Evolutionary conservation across 805 yeast genomes (phyloP).

Genomic region (Diddensiella caesifluorescens): DNA sequence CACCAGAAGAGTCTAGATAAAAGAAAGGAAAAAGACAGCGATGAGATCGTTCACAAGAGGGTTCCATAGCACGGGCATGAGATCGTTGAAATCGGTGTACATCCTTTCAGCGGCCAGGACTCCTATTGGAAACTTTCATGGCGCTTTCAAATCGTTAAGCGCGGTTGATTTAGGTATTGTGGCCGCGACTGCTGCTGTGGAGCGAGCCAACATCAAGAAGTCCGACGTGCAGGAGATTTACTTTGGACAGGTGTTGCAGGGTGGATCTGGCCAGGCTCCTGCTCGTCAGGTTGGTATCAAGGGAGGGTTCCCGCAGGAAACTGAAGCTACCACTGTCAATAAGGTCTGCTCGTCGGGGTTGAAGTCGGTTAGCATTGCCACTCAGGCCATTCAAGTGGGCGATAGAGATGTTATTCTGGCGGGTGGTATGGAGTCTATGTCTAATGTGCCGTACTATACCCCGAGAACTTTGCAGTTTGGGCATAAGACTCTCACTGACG

Average conservation of each 20-base stretch:
- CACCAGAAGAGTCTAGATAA: no score
- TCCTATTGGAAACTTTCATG: slow-evolving; percentile 92
- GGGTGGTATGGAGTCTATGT: slow-evolving; percentile 97
- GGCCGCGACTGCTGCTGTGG: slow-evolving; percentile 82
- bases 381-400: slow-evolving; percentile 80
- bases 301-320: slow-evolving; percentile 75
- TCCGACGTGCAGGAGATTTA: slow-evolving; percentile 78
- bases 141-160: slow-evolving; percentile 60
- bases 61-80: slow-evolving; percentile 10
- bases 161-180: slow-evolving; percentile 80
- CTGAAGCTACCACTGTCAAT: slow-evolving; percentile 85
- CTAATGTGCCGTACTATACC: slow-evolving; percentile 85
- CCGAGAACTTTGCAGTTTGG: slow-evolving; percentile 62
- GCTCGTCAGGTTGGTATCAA: slow-evolving; percentile 93
- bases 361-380: slow-evolving; percentile 82
- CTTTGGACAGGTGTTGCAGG: slow-evolving; percentile 88
- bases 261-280: slow-evolving; percentile 92
- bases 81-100: slow-evolving; percentile 47
- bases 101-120: slow-evolving; percentile 88
- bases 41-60: slow-evolving; percentile 9
- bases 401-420: slow-evolving; percentile 82
- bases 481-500: slow-evolving; percentile 50
- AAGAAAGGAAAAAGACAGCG: neutral
- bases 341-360: slow-evolving; percentile 95
- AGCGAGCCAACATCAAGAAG: slow-evolving; percentile 71